Evolutionary conservation across 371 early-diverging fungal species (phyloP).

Genomic region (Actinomucor elegans): DNA sequence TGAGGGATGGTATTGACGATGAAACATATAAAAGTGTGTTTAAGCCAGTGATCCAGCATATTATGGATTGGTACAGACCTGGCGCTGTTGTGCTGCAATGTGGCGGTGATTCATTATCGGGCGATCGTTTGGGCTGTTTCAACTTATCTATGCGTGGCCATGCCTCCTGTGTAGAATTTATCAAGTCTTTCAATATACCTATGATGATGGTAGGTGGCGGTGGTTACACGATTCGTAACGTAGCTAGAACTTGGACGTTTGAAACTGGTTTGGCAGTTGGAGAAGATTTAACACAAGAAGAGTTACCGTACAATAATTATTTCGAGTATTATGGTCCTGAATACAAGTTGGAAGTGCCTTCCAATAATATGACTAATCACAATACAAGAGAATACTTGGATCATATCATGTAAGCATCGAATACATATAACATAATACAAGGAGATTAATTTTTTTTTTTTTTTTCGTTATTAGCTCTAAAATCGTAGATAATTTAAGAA

Average conservation of each 20-base stretch:
- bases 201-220: constrained; percentile 98
- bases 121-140: constrained; percentile 99
- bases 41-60: constrained; percentile 84
- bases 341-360: constrained; percentile 89
- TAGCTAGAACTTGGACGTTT: constrained; percentile 97
- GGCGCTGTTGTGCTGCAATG: constrained; percentile 98
- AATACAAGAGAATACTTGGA: constrained; percentile 92
- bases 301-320: constrained; percentile 94
- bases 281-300: constrained; percentile 59
- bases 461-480: constrained; percentile 56
- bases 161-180: constrained; percentile 91
- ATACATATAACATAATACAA: too few relatives aligned
- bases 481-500: constrained; percentile 88
- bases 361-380: constrained; percentile 95
- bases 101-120: constrained; percentile 98
- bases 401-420: constrained; percentile 68
- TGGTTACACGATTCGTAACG: constrained; percentile 99
- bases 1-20: constrained; percentile 98
- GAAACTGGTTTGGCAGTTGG: constrained; percentile 95
- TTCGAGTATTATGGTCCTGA: constrained; percentile 95
- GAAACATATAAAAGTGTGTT: constrained; percentile 89
- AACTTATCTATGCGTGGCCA: constrained; percentile 92
- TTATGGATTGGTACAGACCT: constrained; percentile 96
- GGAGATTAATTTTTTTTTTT: too few relatives aligned
- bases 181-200: constrained; percentile 93